Evolutionary conservation across 257 asterid species (phyloP).

Genomic region (Ilex aquifolium): DNA sequence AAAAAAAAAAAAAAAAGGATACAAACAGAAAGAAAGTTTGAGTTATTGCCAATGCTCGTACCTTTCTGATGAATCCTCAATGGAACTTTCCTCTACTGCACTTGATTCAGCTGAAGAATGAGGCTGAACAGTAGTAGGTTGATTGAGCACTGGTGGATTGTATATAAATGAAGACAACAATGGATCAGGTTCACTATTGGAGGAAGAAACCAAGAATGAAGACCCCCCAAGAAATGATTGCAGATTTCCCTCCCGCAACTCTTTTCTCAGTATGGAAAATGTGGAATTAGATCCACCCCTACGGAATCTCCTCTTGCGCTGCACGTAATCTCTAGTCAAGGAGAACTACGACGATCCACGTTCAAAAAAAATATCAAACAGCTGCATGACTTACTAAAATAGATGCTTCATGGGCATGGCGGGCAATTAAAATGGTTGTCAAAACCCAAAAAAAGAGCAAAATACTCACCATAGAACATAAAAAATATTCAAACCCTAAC

Average conservation of each 20-base stretch:
- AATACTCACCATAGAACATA: too few relatives aligned
- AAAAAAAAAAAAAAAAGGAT: too few relatives aligned
- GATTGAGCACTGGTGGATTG: conserved; percentile 43
- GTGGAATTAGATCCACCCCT: conserved; percentile 47
- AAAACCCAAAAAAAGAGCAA: too few relatives aligned
- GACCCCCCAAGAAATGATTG: conserved; percentile 58
- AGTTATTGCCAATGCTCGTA: conserved; percentile 7
- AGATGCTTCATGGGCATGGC: too few relatives aligned
- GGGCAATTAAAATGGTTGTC: too few relatives aligned
- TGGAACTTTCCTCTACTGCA: conserved; percentile 19
- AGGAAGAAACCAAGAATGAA: conserved; percentile 33
- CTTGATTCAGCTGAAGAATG: conserved; percentile 28
- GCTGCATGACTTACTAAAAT: too few relatives aligned
- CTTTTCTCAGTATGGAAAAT: conserved; percentile 48
- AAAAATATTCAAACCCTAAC: too few relatives aligned
- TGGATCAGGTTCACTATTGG: conserved; percentile 56
- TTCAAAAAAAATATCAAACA: too few relatives aligned
- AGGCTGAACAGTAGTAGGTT: conserved; percentile 30
- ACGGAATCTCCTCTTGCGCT: conserved; percentile 62
- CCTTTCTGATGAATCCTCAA: conserved; percentile 43
- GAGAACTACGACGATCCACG: conserved; percentile 9
- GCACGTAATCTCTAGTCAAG: conserved; percentile 55
- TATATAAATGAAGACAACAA: conserved; percentile 58
- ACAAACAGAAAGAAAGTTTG: too few relatives aligned
- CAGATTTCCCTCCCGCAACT: conserved; percentile 63